phyloP scores from a whole-genome alignment of 306 rosid genomes.

The Dalbergia cultrata region DNA sequence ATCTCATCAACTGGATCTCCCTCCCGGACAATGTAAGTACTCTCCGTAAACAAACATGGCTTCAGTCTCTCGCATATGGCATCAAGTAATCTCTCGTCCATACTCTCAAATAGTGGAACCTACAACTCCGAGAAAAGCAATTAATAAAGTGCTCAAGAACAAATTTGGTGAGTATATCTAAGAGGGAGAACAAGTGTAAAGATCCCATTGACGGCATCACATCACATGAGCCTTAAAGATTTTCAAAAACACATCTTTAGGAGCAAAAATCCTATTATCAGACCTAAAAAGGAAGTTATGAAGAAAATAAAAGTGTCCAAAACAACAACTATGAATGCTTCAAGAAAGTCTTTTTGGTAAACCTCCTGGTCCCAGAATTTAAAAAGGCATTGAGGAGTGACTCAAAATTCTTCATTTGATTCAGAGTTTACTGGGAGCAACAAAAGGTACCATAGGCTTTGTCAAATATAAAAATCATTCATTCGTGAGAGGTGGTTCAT shows the following conservation, averaged over 20 bases:
- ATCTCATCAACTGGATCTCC: conserved; percentile 97
- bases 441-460: background rate
- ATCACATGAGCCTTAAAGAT: conserved; percentile 2
- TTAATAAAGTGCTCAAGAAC: conserved; percentile 30
- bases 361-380: conserved; percentile 11
- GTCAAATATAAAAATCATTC: no score
- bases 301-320: conserved; percentile 28
- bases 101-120: conserved; percentile 89
- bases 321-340: background rate
- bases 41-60: conserved; percentile 79
- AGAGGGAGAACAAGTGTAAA: conserved; percentile 19
- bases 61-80: conserved; percentile 94
- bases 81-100: conserved; percentile 93
- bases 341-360: background rate
- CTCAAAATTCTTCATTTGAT: background rate
- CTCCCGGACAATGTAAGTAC: conserved; percentile 83
- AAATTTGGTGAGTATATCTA: background rate
- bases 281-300: background rate
- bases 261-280: background rate
- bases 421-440: conserved; percentile 1
- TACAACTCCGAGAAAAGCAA: conserved; percentile 47
- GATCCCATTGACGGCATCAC: background rate
- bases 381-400: conserved; percentile 3
- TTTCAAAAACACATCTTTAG: conserved; percentile 2
- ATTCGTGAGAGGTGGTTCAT: no score